Percentiles rank a stretch among this genome's conserved stretches.
Conservation (phyloP, 257 asterid species). For the Sherardia arvensis region DNA sequence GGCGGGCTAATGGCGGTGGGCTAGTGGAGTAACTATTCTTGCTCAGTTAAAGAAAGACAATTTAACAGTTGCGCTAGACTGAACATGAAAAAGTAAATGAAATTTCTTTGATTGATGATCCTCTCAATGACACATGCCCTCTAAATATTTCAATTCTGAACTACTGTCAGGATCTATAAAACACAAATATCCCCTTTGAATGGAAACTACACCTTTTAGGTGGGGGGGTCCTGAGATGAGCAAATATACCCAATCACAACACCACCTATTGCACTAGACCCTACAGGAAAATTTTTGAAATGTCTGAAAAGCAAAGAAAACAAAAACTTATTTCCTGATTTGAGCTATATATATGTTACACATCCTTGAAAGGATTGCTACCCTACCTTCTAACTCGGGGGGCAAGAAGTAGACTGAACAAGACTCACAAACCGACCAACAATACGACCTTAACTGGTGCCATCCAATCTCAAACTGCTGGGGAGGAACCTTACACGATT, state of each 20-base stretch:
- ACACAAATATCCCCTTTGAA: constrained; percentile 24
- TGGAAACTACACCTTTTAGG: constrained; percentile 35
- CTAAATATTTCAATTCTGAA: constrained; percentile 12
- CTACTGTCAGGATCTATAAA: constrained; percentile 14
- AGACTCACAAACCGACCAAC: constrained; percentile 13
- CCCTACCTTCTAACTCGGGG: constrained; percentile 55
- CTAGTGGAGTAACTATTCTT: too few species aligned
- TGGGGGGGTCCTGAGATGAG: constrained; percentile 32
- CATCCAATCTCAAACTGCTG: constrained; percentile 19
- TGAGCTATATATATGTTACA: constrained; percentile 70
- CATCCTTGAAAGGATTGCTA: constrained; percentile 51
- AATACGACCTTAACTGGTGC: constrained; percentile 29
- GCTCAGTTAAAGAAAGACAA: too few species aligned
- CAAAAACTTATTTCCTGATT: constrained; percentile 50
- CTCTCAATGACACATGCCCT: constrained; percentile 13
- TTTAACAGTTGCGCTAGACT: neutral
- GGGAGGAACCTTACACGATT: constrained; percentile 37
- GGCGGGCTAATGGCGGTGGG: too few species aligned
- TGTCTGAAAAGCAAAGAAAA: constrained; percentile 6
- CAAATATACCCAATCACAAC: constrained; percentile 36
- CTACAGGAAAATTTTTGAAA: constrained; percentile 19
- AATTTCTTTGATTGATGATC: constrained; percentile 14
- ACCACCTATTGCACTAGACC: constrained; percentile 28
- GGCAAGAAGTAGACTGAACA: constrained; percentile 35
- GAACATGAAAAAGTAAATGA: neutral